Evolutionary conservation across 495 filamentous ascomycete species (phyloP).

Genomic region (Sordaria brevicollis): DNA sequence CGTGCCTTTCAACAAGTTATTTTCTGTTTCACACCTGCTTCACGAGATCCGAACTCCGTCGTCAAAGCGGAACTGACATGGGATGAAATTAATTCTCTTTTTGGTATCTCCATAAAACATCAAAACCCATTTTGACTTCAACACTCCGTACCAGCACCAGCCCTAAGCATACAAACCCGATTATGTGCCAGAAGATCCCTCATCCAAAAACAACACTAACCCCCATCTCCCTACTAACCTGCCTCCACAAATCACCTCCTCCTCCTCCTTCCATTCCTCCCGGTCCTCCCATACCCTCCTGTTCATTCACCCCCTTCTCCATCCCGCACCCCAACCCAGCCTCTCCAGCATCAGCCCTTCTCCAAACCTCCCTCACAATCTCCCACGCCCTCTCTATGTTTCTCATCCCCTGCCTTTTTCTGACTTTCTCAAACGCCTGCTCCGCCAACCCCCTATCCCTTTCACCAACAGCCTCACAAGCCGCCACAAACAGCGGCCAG

Average conservation of each 20-base stretch:
- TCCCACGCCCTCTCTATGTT: slow-evolving; percentile 50
- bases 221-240: slow-evolving; percentile 10
- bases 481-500: slow-evolving; percentile 51
- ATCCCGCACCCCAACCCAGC: neutral
- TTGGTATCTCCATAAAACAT: neutral
- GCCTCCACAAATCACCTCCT: slow-evolving; percentile 6
- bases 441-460: slow-evolving; percentile 35
- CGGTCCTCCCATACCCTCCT: neutral
- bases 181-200: too few species aligned
- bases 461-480: slow-evolving; percentile 40
- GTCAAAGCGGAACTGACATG: neutral
- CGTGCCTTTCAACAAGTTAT: neutral
- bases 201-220: slow-evolving; percentile 14
- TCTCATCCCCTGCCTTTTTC: slow-evolving; percentile 48
- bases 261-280: neutral
- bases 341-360: slow-evolving; percentile 28
- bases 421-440: slow-evolving; percentile 37
- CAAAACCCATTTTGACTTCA: neutral
- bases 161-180: too few species aligned
- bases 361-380: slow-evolving; percentile 49
- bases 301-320: neutral
- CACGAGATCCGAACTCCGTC: neutral
- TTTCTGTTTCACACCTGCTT: neutral
- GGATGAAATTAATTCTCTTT: neutral
- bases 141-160: neutral